Base-by-base conservation (phyloP, 768 basidiomycete genomes). In the Russula earlei region DNA sequence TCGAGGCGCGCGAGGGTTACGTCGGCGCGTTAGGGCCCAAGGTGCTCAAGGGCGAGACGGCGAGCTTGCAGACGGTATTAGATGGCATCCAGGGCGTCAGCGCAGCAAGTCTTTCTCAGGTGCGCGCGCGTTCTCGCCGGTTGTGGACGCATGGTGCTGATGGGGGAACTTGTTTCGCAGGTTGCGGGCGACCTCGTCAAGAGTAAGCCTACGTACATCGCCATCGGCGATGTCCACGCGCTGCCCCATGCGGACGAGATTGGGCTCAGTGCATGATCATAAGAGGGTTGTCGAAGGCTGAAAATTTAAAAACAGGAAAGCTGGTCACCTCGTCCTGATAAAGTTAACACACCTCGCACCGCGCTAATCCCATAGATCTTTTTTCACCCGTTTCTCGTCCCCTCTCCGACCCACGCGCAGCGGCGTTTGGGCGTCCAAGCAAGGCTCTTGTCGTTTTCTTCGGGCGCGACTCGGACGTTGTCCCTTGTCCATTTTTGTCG, bases 181-280 rank as follows among this genome's bases (percentile, higher is more conserved):
- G 79, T 82, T 48, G 78, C 82, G 43, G 74, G 83, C 3, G 69
- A 78, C 36, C 77, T 95, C 43, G 70, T 88, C 66, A 79, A 82
- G 68, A 70, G 75, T 63, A 88, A 91, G 72, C 89, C 94, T 19
- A 93, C 91, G 24, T 91, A 78, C 62, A 91, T 97, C 38, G 86
- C 84, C 11, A 77, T 97, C 47, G 96, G 94, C 43, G 83, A 95
- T 66, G 72, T 83, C 62, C 71, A 76, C 63, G 66, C 78, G 29
- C 77, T 98, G 46, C 95, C 96, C 14, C 85, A 85, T 67, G 80
- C 83, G 63, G 90, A 92, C 65, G 89, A 91, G 69, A 71, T 92
- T 56, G 89, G 89, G 46, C 78, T 92, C 60, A 45, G 20, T 37
- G 56, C 51, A 17, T 60, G 33, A 59, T 46, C 19, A 12, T 17